These are phyloP conservation scores for Penicillium fuscoglaucum DNA, from an alignment of 2,329 filamentous ascomycete species.

Conservation along the genomic window DNA sequence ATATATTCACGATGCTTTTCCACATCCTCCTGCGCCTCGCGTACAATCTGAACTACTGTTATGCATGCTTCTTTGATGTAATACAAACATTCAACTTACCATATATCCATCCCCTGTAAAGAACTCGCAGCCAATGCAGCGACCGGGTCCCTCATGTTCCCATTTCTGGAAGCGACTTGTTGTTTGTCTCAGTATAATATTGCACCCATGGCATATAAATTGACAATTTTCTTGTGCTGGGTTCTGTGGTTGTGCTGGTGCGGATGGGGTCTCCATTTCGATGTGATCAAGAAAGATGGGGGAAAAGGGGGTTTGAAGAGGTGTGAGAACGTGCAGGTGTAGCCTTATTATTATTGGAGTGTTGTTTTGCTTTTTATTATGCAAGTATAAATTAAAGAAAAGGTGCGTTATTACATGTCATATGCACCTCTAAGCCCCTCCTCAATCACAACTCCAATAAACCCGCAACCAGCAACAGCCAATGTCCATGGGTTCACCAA, in stretches of 20 bases:
- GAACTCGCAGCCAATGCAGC: not conserved
- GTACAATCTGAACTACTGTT: not conserved
- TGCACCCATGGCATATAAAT: too few relatives aligned
- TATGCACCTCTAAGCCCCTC: slow-evolving; percentile 23
- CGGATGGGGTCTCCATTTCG: too few relatives aligned
- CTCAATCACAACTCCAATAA: slow-evolving; percentile 52
- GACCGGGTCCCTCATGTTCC: too few relatives aligned
- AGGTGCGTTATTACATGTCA: not conserved
- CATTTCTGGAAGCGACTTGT: too few relatives aligned
- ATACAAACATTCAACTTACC: not conserved
- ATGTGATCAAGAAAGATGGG: too few relatives aligned
- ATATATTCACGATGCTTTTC: not conserved
- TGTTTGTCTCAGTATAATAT: too few relatives aligned
- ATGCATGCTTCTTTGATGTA: not conserved
- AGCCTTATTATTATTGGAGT: not conserved
- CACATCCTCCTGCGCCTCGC: not conserved
- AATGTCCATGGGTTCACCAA: slow-evolving; percentile 58
- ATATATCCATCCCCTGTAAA: not conserved
- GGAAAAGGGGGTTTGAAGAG: not conserved
- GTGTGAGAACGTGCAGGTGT: not conserved
- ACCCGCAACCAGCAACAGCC: slow-evolving; percentile 53
- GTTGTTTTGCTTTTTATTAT: not conserved
- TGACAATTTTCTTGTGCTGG: too few relatives aligned
- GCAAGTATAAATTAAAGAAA: too few relatives aligned
- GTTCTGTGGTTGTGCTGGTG: too few relatives aligned